Conservation (phyloP, 768 basidiomycete species). For the Termitomyces sp. region DNA sequence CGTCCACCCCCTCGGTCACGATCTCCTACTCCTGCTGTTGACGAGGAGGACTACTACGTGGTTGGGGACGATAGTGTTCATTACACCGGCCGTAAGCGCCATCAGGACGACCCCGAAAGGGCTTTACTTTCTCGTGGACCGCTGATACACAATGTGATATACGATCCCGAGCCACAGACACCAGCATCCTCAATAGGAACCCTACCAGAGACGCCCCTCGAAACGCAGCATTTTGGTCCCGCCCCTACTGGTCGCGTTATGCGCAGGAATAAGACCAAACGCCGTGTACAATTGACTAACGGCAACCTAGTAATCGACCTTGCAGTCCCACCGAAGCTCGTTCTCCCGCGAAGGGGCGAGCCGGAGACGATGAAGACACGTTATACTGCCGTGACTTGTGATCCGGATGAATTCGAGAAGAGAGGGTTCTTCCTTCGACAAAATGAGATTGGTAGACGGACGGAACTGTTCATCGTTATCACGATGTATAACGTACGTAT, state of each 20-base stretch:
- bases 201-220: conserved; percentile 52
- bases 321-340: conserved; percentile 79
- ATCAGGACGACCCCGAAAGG: conserved; percentile 41
- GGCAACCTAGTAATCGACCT: conserved; percentile 88
- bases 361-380: conserved; percentile 72
- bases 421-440: conserved; percentile 85
- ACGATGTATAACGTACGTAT: conserved; percentile 92
- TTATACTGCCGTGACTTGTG: conserved; percentile 90
- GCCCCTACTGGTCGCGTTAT: conserved; percentile 78
- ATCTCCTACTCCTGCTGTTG: conserved; percentile 73
- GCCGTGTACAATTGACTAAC: conserved; percentile 79
- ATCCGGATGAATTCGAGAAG: conserved; percentile 88
- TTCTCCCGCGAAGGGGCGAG: conserved; percentile 69
- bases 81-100: conserved; percentile 42
- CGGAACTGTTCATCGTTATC: conserved; percentile 91
- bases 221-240: conserved; percentile 85
- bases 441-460: conserved; percentile 73
- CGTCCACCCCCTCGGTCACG: conserved; percentile 57
- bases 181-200: conserved; percentile 38
- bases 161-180: conserved; percentile 43
- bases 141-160: conserved; percentile 32
- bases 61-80: conserved; percentile 56
- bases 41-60: conserved; percentile 70
- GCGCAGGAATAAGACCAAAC: conserved; percentile 73
- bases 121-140: conserved; percentile 25